phyloP scores from a whole-genome alignment of 2,329 filamentous ascomycete genomes.

The Fonsecaea multimorphosa region DNA sequence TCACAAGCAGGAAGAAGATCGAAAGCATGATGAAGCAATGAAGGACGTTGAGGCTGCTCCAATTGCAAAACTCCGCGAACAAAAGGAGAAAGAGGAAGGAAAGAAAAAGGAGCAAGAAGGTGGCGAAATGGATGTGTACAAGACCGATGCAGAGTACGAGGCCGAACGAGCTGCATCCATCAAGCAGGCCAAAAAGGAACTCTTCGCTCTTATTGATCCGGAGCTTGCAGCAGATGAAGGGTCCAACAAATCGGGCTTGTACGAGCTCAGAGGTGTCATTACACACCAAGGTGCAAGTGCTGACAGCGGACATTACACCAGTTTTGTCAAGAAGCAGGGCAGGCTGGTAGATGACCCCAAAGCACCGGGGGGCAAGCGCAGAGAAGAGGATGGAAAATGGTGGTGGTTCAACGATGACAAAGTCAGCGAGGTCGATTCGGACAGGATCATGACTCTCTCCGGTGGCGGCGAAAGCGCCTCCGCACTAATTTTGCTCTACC shows the following conservation, averaged over 20 bases:
- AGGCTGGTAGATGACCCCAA: slow-evolving; percentile 67
- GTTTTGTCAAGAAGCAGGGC: slow-evolving; percentile 92
- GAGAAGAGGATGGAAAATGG: slow-evolving; percentile 90
- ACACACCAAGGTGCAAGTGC: slow-evolving; percentile 97
- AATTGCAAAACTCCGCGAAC: slow-evolving; percentile 56
- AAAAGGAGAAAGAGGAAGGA: slow-evolving; percentile 55
- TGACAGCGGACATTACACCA: slow-evolving; percentile 97
- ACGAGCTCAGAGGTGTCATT: slow-evolving; percentile 91
- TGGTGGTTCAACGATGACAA: slow-evolving; percentile 99
- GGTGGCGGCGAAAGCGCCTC: slow-evolving; percentile 72
- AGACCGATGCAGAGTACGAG: slow-evolving; percentile 92
- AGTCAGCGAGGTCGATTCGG: slow-evolving; percentile 86
- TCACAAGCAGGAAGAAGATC: slow-evolving; percentile 61
- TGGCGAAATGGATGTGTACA: slow-evolving; percentile 77
- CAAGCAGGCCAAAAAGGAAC: slow-evolving; percentile 82
- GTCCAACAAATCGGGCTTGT: slow-evolving; percentile 91
- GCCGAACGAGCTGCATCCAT: slow-evolving; percentile 79
- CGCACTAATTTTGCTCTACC: slow-evolving; percentile 58
- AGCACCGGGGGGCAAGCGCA: slow-evolving; percentile 70
- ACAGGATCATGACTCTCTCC: slow-evolving; percentile 87
- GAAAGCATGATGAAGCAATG: slow-evolving; percentile 47
- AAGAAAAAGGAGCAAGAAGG: slow-evolving; percentile 61
- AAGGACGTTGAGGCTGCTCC: slow-evolving; percentile 46
- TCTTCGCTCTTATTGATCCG: slow-evolving; percentile 76
- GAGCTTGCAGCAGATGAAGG: slow-evolving; percentile 77